Percentiles rank a stretch among this genome's conserved stretches.
Evolutionary conservation across 768 basidiomycete genomes (phyloP).

Genomic region (Rhizopogon roseolus): DNA sequence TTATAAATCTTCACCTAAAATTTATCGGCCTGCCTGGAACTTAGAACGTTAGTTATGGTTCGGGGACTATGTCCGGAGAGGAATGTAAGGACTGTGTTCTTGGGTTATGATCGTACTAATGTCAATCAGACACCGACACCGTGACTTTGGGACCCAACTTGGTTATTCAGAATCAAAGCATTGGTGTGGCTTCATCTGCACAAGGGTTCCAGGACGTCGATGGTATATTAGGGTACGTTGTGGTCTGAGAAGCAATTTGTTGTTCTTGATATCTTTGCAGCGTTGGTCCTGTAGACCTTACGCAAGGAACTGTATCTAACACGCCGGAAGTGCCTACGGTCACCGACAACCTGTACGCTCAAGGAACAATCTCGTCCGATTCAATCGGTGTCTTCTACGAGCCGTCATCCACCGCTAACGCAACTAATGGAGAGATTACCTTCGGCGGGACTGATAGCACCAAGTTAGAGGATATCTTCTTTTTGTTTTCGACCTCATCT

Average conservation of each 20-base stretch:
- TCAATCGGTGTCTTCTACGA: conserved; percentile 49
- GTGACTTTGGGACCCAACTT: conserved; percentile 37
- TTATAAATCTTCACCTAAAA: neutral
- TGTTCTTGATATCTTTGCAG: conserved; percentile 15
- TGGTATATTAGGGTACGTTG: conserved; percentile 44
- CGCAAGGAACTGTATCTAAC: conserved; percentile 36
- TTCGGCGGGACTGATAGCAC: conserved; percentile 48
- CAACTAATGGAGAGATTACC: conserved; percentile 48
- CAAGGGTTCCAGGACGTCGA: conserved; percentile 44
- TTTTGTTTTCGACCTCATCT: neutral
- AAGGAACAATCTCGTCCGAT: conserved; percentile 40
- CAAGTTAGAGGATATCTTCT: conserved; percentile 26
- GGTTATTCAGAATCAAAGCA: conserved; percentile 42
- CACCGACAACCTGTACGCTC: conserved; percentile 49
- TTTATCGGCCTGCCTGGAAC: neutral
- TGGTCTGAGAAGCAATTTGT: neutral
- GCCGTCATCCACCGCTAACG: conserved; percentile 34
- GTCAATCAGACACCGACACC: conserved; percentile 39
- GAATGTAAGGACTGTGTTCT: conserved; percentile 33
- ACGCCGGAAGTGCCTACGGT: conserved; percentile 44
- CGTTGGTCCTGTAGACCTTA: conserved; percentile 49
- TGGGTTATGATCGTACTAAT: neutral
- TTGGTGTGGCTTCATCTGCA: conserved; percentile 40
- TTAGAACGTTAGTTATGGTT: conserved; percentile 49
- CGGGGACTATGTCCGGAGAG: conserved; percentile 46